Evolutionary conservation across 768 basidiomycete species (phyloP), one percentile per base, ranked within the genome.

Genomic region (Tylopilus sp.): DNA sequence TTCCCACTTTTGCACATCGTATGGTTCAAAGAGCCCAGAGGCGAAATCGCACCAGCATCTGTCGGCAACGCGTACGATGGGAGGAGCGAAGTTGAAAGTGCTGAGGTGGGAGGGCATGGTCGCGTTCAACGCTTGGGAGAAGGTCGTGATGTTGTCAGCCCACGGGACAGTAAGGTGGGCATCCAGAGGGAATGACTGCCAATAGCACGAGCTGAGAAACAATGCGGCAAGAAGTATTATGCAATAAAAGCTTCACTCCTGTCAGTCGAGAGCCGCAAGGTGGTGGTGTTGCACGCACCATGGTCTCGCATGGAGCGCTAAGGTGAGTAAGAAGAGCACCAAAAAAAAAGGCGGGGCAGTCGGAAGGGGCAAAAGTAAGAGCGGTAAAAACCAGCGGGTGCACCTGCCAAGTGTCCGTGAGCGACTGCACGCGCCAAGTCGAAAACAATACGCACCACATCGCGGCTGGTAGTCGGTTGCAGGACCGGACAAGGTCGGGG

Each of bases 31-130:
- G 52, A 90, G 72, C 13, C 77, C 76, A 17, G 73, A 71, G 18
- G 82, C 79, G 53, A 91, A 72, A 60, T 92, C 90, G 57, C 90
- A 92, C 91, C 91, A 93, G 63, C 91, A 93, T 41, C 89, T 81
- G 58, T 92, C 91, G 4, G 78, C 75, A 3, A 88, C 76, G 23
- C 79, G 81, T 44, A 92, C 81, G 41, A 80, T 76, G 2, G 76
- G 68, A 0, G 85, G 85, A 5, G 79, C 56, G 11, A 79, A 51
- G 13, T 68, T 53, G 18, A 60, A 68, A 8, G 71, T 64, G 12
- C 69, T 55, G 58, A 77, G 74, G 48, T 73, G 69, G 18, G 70
- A 43, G 8, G 73, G 57, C 9, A 78, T 73, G 21, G 75, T 75
- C 12, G 78, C 70, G 43, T 75, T 78, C 50, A 90, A 67, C 3